phyloP scores from a whole-genome alignment of 345 rosid genomes.

The Citrus reticulata region DNA sequence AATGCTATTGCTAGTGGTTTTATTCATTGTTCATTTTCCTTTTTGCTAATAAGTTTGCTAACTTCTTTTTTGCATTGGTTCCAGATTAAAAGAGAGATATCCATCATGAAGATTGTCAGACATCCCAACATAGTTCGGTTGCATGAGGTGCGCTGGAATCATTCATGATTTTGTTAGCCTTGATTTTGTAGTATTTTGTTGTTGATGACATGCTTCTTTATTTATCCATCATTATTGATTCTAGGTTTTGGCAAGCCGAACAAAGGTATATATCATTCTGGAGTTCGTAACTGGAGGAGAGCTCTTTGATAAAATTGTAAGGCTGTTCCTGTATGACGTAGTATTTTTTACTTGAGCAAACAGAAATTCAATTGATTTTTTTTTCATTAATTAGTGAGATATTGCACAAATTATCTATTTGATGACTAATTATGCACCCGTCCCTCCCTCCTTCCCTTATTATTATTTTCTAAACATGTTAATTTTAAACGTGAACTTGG shows the following conservation, averaged over 20 bases:
- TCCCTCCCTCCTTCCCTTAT: neutral
- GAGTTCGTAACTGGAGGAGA: conserved; percentile 95
- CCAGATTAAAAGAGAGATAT: conserved; percentile 87
- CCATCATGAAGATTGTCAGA: conserved; percentile 88
- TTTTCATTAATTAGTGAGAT: neutral
- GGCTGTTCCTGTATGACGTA: conserved; percentile 15
- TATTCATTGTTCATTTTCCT: neutral
- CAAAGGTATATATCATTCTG: conserved; percentile 76
- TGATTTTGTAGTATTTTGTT: neutral
- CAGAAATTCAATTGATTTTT: neutral
- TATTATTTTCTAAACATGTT: neutral
- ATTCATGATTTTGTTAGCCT: neutral
- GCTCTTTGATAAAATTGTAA: conserved; percentile 81
- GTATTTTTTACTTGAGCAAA: neutral
- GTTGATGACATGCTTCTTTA: neutral
- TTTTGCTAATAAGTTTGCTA: neutral
- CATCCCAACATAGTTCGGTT: conserved; percentile 82
- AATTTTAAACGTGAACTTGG: conserved; percentile 9
- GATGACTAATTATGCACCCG: neutral
- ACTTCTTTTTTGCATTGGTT: conserved; percentile 3
- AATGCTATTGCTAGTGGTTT: neutral
- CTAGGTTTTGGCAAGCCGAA: conserved; percentile 74
- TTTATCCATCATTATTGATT: neutral
- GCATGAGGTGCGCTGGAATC: conserved; percentile 57
- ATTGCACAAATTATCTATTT: neutral